A percentile compares a stretch with the other conserved stretches of the same genome.
Conservation (phyloP, 2,329 filamentous ascomycete genomes). For the Beauveria caledonica region DNA sequence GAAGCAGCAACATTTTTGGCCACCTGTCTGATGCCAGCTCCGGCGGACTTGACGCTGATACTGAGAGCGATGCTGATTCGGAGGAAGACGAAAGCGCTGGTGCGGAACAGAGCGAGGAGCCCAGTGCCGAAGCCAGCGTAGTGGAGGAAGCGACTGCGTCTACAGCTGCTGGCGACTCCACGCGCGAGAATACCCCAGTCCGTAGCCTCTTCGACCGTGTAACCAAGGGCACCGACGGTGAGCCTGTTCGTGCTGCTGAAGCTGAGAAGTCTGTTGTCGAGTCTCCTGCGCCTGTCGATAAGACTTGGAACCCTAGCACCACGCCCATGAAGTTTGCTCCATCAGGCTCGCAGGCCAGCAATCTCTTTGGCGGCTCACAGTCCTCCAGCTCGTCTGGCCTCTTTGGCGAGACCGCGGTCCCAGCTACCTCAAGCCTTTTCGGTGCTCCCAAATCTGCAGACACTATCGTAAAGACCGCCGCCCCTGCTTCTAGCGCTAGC, state of each 20-base stretch:
- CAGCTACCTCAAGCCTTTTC: background rate
- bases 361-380: constrained; percentile 23
- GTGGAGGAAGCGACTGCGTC: constrained; percentile 30
- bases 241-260: constrained; percentile 36
- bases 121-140: constrained; percentile 33
- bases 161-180: constrained; percentile 19
- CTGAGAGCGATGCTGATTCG: constrained; percentile 37
- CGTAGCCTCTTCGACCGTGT: constrained; percentile 50
- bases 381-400: constrained; percentile 11
- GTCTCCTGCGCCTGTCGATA: constrained; percentile 24
- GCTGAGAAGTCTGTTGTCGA: constrained; percentile 12
- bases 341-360: constrained; percentile 20
- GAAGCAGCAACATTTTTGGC: constrained; percentile 46
- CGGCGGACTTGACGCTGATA: constrained; percentile 39
- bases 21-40: constrained; percentile 51
- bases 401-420: constrained; percentile 12
- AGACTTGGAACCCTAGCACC: constrained; percentile 37
- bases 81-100: constrained; percentile 36
- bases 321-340: constrained; percentile 48
- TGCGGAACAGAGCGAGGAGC: constrained; percentile 34
- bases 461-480: constrained; percentile 13
- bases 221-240: constrained; percentile 40
- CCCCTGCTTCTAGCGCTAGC: constrained; percentile 18
- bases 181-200: constrained; percentile 36
- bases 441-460: background rate